These are phyloP conservation scores for Adansonia madagascariensis DNA, from an alignment of 441 rosid genomes.

Conservation along the genomic window DNA sequence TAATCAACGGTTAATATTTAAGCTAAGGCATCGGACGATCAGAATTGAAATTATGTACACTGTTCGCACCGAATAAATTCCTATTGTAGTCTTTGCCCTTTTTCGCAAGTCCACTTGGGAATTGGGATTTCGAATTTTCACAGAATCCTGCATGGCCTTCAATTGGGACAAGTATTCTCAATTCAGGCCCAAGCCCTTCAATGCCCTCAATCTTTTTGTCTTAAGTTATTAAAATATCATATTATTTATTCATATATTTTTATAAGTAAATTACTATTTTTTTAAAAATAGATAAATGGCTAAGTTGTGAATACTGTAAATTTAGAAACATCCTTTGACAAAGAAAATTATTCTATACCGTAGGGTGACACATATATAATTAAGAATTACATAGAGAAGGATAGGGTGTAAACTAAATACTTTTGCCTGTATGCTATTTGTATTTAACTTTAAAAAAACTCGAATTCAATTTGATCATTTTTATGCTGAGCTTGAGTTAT, in stretches of 20 bases:
- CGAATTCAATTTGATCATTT: too few relatives aligned
- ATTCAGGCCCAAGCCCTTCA: background rate
- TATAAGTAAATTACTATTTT: background rate
- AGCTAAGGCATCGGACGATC: too few relatives aligned
- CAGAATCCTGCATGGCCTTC: background rate
- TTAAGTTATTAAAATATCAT: background rate
- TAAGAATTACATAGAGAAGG: too few relatives aligned
- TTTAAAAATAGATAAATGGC: background rate
- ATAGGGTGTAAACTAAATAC: too few relatives aligned
- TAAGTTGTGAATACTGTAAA: background rate
- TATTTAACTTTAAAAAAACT: too few relatives aligned
- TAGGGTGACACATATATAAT: background rate
- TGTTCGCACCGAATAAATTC: too few relatives aligned
- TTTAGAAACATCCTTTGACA: background rate
- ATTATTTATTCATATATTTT: background rate
- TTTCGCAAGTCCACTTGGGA: background rate
- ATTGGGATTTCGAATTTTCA: too few relatives aligned
- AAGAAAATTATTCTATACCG: background rate
- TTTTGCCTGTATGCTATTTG: too few relatives aligned
- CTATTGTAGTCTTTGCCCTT: background rate
- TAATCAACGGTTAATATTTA: too few relatives aligned
- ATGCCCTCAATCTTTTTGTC: background rate
- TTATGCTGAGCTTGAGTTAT: too few relatives aligned
- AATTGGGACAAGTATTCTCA: background rate
- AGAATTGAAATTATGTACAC: too few relatives aligned